These are phyloP conservation scores for Fraxinus quadrangulata DNA, from an alignment of 257 asterid species.

Conservation along the genomic window DNA sequence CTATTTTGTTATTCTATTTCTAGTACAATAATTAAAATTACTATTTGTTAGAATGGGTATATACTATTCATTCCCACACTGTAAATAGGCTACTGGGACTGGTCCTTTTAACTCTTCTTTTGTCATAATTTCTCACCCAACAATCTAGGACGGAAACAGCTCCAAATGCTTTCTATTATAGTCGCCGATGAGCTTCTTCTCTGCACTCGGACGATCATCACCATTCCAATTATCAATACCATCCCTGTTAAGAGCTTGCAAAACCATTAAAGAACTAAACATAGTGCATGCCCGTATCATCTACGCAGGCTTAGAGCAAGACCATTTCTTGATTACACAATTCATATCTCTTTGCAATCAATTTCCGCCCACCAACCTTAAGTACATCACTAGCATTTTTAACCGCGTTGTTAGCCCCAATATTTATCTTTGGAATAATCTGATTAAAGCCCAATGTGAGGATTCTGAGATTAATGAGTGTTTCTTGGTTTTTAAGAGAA, in stretches of 20 bases:
- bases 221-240: slow-evolving; percentile 23
- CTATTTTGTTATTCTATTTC: no score
- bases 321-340: slow-evolving; percentile 51
- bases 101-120: no score
- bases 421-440: slow-evolving; percentile 60
- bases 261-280: slow-evolving; percentile 36
- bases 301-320: slow-evolving; percentile 64
- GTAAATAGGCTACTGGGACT: no score
- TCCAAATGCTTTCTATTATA: no score
- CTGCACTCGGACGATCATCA: slow-evolving; percentile 36
- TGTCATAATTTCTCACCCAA: no score
- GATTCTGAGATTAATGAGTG: slow-evolving; percentile 35
- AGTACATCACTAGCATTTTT: slow-evolving; percentile 53
- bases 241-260: slow-evolving; percentile 47
- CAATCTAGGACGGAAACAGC: no score
- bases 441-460: slow-evolving; percentile 52
- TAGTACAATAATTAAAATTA: no score
- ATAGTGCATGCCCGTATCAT: slow-evolving; percentile 58
- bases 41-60: no score
- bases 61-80: no score
- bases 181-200: slow-evolving; percentile 36
- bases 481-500: slow-evolving; percentile 42
- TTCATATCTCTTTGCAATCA: slow-evolving; percentile 49
- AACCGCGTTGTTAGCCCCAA: slow-evolving; percentile 51
- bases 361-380: slow-evolving; percentile 32